Evolutionary conservation across 768 basidiomycete species (phyloP), one percentile per base, ranked within the genome.

Genomic region (Podaxis carcinomalis): DNA sequence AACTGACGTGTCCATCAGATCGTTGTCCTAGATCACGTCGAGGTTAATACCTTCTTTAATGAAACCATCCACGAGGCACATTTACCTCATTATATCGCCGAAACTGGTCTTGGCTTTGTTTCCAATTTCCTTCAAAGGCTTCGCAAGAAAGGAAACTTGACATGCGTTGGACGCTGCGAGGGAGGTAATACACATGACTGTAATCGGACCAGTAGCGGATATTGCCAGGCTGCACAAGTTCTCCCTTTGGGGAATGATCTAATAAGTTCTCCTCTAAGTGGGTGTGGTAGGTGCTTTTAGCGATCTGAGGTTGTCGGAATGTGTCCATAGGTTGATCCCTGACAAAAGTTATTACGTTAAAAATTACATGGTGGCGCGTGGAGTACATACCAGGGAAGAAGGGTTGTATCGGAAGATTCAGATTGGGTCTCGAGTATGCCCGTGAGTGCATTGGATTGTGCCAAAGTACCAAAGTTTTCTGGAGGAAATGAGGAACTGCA

Each of bases 141-240:
- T 86, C 86, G 80, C 83, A 82, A 25, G 83, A 82, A 5, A 80
- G 70, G 39, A 73, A 68, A 64, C 89, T 85, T 6, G 88, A 85
- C 23, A 92, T 63, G 54, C 77, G 77, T 67, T 91, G 88, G 10
- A 90, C 68, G 14, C 85, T 83, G 65, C 84, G 81, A 9, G 88
- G 88, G 62, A 83, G 75, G 67, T 86, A 88, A 69, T 81, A 83
- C 23, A 87, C 78, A 49, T 83, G 82, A 65, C 75, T 85, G 68
- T 83, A 88, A 71, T 90, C 87, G 13, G 88, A 87, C 87, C 87
- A 90, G 68, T 80, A 88, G 55, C 80, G 78, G 58, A 87, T 68
- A 32, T 77, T 68, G 7, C 74, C 64, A 66, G 58, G 67, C 66
- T 51, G 65, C 65, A 51, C 52, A 44, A 27, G 23, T 28, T 25